These are phyloP conservation scores for Friedmanniomyces simplex DNA, from an alignment of 495 filamentous ascomycete genomes.

Conservation along the genomic window DNA sequence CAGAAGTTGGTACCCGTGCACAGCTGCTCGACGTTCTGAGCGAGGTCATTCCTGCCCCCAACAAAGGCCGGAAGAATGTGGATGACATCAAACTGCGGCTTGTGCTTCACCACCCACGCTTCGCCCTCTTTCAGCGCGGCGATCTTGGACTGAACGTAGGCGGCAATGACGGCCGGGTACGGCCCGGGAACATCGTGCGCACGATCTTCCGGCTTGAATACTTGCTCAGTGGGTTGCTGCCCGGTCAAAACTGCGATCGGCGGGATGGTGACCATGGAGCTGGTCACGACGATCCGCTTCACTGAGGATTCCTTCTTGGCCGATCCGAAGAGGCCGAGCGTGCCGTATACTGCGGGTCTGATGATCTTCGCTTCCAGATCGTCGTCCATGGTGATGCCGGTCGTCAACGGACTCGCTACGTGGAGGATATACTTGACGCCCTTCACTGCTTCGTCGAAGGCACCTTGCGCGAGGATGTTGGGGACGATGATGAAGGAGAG, in stretches of 20 bases:
- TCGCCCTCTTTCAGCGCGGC: constrained; percentile 35
- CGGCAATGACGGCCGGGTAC: constrained; percentile 22
- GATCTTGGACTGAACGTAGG: constrained; percentile 29
- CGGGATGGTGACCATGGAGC: constrained; percentile 32
- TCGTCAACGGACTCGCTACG: constrained; percentile 37
- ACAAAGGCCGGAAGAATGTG: constrained; percentile 39
- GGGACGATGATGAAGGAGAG: constrained; percentile 38
- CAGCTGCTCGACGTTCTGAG: constrained; percentile 26
- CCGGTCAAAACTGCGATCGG: constrained; percentile 8
- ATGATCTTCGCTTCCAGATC: constrained; percentile 25
- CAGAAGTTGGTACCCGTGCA: constrained; percentile 11
- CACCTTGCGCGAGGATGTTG: constrained; percentile 35
- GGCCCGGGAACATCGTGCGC: background rate
- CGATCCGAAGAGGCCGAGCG: constrained; percentile 32
- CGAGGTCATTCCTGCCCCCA: constrained; percentile 36
- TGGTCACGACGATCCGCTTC: constrained; percentile 36
- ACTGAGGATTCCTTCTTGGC: constrained; percentile 29
- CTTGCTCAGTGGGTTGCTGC: background rate
- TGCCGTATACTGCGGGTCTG: constrained; percentile 32
- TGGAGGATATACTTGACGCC: constrained; percentile 43
- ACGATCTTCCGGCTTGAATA: background rate
- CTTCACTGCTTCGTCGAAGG: constrained; percentile 39
- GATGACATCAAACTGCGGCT: constrained; percentile 38
- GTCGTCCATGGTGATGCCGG: constrained; percentile 11
- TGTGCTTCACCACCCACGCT: constrained; percentile 32